A percentile compares a stretch with the other conserved stretches of the same genome.
Conservation (phyloP, 345 rosid species). For the Hibiscus syriacus region DNA sequence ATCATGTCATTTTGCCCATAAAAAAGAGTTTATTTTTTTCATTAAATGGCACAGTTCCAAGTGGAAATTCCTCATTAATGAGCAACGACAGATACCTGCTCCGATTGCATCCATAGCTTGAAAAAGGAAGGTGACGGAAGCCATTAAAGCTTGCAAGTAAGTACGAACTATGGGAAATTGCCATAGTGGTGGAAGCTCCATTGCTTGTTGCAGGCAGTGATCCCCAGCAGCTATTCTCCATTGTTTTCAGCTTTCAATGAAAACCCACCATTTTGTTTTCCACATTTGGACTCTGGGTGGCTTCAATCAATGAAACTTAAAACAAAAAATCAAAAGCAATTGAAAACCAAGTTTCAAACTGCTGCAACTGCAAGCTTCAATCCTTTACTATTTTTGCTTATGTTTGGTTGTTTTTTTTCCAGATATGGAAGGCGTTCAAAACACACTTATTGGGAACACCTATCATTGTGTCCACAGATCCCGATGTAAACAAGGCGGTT, state of each 20-base stretch:
- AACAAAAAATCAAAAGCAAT: background rate
- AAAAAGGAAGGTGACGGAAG: background rate
- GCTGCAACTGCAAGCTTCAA: no score
- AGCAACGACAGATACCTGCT: constrained; percentile 1
- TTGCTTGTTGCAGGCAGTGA: constrained; percentile 2
- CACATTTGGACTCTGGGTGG: background rate
- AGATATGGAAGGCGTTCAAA: constrained; percentile 82
- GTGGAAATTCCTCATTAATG: background rate
- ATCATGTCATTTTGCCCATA: no score
- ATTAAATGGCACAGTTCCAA: background rate
- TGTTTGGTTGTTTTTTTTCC: background rate
- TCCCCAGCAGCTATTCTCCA: background rate
- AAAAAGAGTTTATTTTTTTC: background rate
- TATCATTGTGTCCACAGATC: constrained; percentile 82
- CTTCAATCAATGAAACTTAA: background rate
- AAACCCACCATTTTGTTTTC: no score
- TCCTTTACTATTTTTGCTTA: background rate
- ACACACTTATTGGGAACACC: constrained; percentile 88
- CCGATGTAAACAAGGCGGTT: constrained; percentile 83
- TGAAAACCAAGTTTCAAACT: no score
- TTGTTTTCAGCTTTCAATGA: no score
- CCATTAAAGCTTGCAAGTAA: background rate
- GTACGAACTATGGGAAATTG: background rate
- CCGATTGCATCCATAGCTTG: background rate
- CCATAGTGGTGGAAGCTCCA: background rate